Conservation (phyloP, 208 protist species). For the Leptomonas pyrrhocoris region DNA sequence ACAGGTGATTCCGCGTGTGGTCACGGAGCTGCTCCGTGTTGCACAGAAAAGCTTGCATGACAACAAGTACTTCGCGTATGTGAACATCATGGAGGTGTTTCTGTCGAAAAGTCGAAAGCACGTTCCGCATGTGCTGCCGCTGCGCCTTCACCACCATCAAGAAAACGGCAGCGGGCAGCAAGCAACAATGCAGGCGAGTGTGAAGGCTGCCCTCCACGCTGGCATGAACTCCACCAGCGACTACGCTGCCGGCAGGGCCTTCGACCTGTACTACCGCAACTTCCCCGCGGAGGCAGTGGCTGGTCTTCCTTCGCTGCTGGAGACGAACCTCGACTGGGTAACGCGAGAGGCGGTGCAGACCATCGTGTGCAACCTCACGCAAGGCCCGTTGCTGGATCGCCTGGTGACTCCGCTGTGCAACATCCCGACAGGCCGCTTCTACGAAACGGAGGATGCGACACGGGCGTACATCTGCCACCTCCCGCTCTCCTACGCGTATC, state of each 20-base stretch:
- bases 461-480: background rate
- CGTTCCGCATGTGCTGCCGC: background rate
- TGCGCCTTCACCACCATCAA: background rate
- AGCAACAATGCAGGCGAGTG: background rate
- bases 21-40: background rate
- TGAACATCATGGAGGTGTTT: background rate
- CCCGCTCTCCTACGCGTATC: conserved; percentile 13
- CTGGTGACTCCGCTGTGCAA: background rate
- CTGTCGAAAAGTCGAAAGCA: background rate
- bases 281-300: conserved; percentile 6
- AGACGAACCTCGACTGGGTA: conserved; percentile 19
- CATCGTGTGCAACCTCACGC: conserved; percentile 16
- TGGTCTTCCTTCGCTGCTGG: conserved; percentile 1
- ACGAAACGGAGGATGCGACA: background rate
- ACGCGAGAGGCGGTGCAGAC: conserved; percentile 1
- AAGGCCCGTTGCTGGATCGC: conserved; percentile 17
- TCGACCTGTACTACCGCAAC: background rate
- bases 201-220: background rate
- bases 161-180: background rate
- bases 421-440: conserved; percentile 17
- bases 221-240: background rate
- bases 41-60: background rate
- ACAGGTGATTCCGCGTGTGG: background rate
- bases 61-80: background rate
- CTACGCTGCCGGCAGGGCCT: background rate